These are phyloP conservation scores for Parathielavia hyrcaniae DNA, from an alignment of 495 filamentous ascomycete species.

Conservation along the genomic window DNA sequence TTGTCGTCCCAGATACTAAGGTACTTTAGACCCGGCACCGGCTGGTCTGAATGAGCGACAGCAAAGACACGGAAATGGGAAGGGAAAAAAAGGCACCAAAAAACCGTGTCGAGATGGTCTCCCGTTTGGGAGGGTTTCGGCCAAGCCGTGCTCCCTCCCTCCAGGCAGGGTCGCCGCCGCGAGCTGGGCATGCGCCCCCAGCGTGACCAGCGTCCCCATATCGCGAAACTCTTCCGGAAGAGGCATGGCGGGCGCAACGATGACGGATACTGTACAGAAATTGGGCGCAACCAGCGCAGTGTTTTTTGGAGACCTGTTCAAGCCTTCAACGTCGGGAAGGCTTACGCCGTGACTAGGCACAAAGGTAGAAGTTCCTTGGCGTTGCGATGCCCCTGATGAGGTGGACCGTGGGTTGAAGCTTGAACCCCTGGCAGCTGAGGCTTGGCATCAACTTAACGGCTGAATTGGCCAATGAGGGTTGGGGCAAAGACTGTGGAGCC, in stretches of 20 bases:
- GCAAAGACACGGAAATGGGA: not conserved
- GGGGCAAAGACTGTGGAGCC: not conserved
- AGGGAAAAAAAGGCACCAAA: constrained; percentile 2
- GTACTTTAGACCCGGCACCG: not conserved
- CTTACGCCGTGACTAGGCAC: too few species aligned
- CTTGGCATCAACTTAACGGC: not conserved
- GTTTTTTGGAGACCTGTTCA: not conserved
- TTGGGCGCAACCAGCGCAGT: not conserved
- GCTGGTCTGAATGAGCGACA: constrained; percentile 3
- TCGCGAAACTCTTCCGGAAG: constrained; percentile 6
- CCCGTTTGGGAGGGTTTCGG: not conserved
- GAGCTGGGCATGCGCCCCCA: not conserved
- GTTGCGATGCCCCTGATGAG: constrained; percentile 9
- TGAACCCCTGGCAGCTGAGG: constrained; percentile 20
- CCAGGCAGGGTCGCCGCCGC: constrained; percentile 5
- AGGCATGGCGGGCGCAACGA: constrained; percentile 3
- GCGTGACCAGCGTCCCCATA: not conserved
- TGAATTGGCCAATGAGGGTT: constrained; percentile 12
- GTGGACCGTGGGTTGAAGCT: not conserved
- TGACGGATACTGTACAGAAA: constrained; percentile 2
- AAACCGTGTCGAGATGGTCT: not conserved
- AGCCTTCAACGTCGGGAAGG: not conserved
- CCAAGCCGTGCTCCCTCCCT: not conserved
- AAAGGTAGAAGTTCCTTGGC: not conserved
- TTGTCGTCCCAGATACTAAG: constrained; percentile 1